A percentile compares a stretch with the other conserved stretches of the same genome.
phyloP scores from a whole-genome alignment of 345 rosid genomes.

The Populus davidiana region DNA sequence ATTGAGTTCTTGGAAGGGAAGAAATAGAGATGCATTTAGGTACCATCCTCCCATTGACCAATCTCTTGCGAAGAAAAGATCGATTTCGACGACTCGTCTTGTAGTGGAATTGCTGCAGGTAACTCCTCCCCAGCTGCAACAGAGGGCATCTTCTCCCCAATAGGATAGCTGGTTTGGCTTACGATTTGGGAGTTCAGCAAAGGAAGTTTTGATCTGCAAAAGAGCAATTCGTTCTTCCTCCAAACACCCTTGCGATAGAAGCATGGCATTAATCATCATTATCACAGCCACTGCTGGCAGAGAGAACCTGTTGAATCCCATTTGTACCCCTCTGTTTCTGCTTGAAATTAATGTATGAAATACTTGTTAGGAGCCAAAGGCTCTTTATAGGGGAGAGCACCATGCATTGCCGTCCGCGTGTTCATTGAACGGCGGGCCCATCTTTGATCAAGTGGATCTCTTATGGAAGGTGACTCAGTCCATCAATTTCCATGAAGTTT shows the following conservation, averaged over 20 bases:
- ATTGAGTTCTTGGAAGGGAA: not conserved
- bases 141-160: not conserved
- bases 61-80: too few species aligned
- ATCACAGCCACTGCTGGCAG: not conserved
- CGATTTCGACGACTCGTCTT: not conserved
- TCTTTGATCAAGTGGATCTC: too few species aligned
- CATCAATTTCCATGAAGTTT: too few species aligned
- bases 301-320: not conserved
- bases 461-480: too few species aligned
- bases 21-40: constrained; percentile 13
- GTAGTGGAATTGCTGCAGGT: not conserved
- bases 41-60: not conserved
- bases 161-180: accelerated
- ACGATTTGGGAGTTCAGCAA: not conserved
- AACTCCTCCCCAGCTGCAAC: not conserved
- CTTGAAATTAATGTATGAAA: too few species aligned
- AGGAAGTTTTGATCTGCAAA: not conserved
- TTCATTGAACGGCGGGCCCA: too few species aligned
- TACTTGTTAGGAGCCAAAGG: too few species aligned
- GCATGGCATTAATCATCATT: not conserved
- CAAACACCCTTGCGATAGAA: not conserved
- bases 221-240: not conserved
- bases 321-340: not conserved
- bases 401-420: too few species aligned
- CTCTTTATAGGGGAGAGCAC: too few species aligned